Percentiles rank a stretch among this genome's conserved stretches.
These are phyloP conservation scores for Schoenoplectus triqueter DNA, from an alignment of 202 grass and related monocot genomes.

Conservation along the genomic window DNA sequence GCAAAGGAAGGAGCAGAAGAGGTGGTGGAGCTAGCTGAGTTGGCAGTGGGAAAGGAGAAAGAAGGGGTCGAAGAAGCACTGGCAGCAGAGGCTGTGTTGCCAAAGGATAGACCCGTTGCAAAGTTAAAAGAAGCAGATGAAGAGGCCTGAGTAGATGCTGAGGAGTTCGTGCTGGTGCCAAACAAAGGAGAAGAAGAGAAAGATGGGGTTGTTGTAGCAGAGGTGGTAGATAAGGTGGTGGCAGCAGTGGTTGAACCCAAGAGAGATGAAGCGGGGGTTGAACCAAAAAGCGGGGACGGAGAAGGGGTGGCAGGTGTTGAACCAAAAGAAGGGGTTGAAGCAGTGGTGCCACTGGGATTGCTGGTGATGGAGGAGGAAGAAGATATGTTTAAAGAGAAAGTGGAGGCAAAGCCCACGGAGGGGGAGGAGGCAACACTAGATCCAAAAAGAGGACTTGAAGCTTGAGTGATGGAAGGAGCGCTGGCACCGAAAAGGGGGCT, in stretches of 20 bases:
- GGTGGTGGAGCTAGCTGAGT: slow-evolving; percentile 32
- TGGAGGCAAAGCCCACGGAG: slow-evolving; percentile 44
- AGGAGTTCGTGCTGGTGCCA: not conserved
- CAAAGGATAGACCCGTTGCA: slow-evolving; percentile 21
- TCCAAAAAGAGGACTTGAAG: slow-evolving; percentile 52
- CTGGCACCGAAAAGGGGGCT: slow-evolving; percentile 29
- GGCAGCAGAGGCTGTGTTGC: slow-evolving; percentile 35
- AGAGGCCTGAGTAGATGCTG: slow-evolving; percentile 36
- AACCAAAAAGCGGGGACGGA: slow-evolving; percentile 36
- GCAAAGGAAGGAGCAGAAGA: slow-evolving; percentile 45
- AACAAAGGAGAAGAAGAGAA: slow-evolving; percentile 22
- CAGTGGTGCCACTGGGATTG: not conserved
- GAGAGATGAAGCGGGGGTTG: slow-evolving; percentile 1
- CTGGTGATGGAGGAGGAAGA: slow-evolving; percentile 43
- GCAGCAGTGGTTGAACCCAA: slow-evolving; percentile 30
- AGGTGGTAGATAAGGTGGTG: slow-evolving; percentile 33
- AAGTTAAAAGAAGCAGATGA: slow-evolving; percentile 41
- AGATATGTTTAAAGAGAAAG: slow-evolving; percentile 40
- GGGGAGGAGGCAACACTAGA: slow-evolving; percentile 47
- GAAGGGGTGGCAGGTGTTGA: slow-evolving; percentile 44
- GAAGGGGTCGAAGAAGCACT: too few species aligned
- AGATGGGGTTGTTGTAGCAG: slow-evolving; percentile 36
- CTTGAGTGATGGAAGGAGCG: slow-evolving; percentile 38
- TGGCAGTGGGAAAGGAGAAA: slow-evolving; percentile 13
- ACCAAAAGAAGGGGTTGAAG: slow-evolving; percentile 45